Evolutionary conservation across 2,329 filamentous ascomycete genomes (phyloP).

Genomic region (Davidsoniella eucalypti): DNA sequence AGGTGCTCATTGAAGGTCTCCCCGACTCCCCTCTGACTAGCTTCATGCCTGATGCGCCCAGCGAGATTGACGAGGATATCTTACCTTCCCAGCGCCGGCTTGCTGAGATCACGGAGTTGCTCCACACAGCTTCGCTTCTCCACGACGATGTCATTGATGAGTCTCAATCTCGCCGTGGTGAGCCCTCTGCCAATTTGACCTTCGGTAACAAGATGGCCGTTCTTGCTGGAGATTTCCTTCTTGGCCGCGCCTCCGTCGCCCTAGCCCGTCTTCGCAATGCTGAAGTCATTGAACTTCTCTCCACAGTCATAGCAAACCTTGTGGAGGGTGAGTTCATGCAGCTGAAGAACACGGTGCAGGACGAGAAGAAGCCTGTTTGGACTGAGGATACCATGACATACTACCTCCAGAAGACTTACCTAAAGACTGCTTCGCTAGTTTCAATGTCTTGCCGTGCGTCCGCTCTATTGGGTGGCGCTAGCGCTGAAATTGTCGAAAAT

Average conservation of each 20-base stretch:
- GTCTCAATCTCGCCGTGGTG: constrained; percentile 66
- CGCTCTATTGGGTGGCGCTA: constrained; percentile 65
- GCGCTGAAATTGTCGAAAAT: constrained; percentile 68
- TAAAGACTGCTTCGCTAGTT: constrained; percentile 91
- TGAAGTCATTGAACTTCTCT: constrained; percentile 85
- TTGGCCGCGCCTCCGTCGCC: constrained; percentile 84
- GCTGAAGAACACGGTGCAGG: constrained; percentile 82
- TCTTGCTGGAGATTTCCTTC: constrained; percentile 85
- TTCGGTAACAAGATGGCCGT: constrained; percentile 99
- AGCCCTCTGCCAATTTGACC: constrained; percentile 77
- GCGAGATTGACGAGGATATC: constrained; percentile 43
- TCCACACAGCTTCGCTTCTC: constrained; percentile 88
- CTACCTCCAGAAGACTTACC: constrained; percentile 95
- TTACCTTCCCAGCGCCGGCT: constrained; percentile 84
- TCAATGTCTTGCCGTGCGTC: constrained; percentile 89
- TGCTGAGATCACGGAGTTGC: constrained; percentile 92
- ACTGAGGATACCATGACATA: constrained; percentile 81
- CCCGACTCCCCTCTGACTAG: constrained; percentile 32
- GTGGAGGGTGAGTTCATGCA: constrained; percentile 99
- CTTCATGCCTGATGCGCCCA: constrained; percentile 24
- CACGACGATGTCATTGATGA: constrained; percentile 98
- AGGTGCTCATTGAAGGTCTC: constrained; percentile 63
- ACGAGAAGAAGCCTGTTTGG: constrained; percentile 71
- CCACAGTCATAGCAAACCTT: constrained; percentile 92
- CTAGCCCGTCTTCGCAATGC: constrained; percentile 79